Evolutionary conservation across 2,329 filamentous ascomycete genomes (phyloP).

Genomic region (Aspergillus aculeatinus): DNA sequence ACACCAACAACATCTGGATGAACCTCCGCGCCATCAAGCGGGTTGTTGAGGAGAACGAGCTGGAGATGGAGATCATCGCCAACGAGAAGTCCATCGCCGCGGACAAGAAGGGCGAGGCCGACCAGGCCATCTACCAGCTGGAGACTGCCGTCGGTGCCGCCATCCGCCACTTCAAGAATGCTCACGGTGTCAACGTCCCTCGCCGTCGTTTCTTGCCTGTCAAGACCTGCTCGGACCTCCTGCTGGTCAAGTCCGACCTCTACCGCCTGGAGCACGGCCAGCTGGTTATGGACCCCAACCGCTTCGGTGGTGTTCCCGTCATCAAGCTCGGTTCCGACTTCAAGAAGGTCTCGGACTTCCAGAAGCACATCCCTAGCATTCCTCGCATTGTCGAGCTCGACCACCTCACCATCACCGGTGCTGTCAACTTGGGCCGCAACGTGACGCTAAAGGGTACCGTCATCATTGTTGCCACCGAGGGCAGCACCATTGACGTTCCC

Average conservation of each 20-base stretch:
- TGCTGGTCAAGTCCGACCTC: slow-evolving; percentile 99
- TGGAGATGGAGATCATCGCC: slow-evolving; percentile 99
- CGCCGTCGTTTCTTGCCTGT: slow-evolving; percentile 97
- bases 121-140: slow-evolving; percentile 95
- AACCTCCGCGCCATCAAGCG: slow-evolving; percentile 97
- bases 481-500: slow-evolving; percentile 95
- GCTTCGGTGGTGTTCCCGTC: slow-evolving; percentile 92
- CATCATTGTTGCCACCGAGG: slow-evolving; percentile 97
- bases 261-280: slow-evolving; percentile 99
- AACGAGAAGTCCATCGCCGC: slow-evolving; percentile 98
- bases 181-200: slow-evolving; percentile 97
- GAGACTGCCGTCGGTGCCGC: slow-evolving; percentile 98
- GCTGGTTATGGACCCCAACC: slow-evolving; percentile 92
- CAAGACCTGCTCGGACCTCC: slow-evolving; percentile 99
- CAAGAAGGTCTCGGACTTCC: slow-evolving; percentile 93
- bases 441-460: slow-evolving; percentile 96
- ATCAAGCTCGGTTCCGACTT: slow-evolving; percentile 99
- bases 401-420: slow-evolving; percentile 95
- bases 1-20: slow-evolving; percentile 99
- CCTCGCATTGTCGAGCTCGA: slow-evolving; percentile 53
- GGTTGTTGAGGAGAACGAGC: slow-evolving; percentile 96
- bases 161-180: slow-evolving; percentile 98
- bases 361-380: slow-evolving; percentile 52
- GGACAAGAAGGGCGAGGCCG: slow-evolving; percentile 99
- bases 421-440: slow-evolving; percentile 92